Base-by-base conservation (phyloP, 2,329 filamentous ascomycete species). In the Colletotrichum lini region DNA sequence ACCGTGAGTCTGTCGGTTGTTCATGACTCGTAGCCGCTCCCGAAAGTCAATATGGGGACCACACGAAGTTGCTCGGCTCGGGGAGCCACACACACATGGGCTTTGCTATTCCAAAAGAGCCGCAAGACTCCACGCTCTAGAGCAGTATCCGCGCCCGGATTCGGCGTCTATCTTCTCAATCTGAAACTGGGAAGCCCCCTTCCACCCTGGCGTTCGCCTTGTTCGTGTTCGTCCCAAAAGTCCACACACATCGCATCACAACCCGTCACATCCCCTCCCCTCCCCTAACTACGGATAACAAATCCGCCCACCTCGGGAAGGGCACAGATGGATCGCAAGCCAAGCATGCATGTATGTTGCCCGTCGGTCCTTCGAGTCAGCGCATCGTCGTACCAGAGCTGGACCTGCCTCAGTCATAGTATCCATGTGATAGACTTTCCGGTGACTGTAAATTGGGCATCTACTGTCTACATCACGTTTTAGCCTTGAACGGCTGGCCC, bases 1-100 rank as follows among this genome's bases (percentile, higher is more conserved):
- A 72, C 69, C 53, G 53, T 69, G 65, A 72, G 53, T 54, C 65
- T 45, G 2, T 21, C 69, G 53, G 54, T 53, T 65, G 47, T 59
- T 45, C 58, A 56, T 70, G 67, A 70, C 67, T 70, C 67, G 61
- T 60, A 53, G 56, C 45, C 62, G 45, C 23, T 60, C 61, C 67
- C 53, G 62, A 59, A 47, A 60, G 61, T 30, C 61, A 30, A 12
- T 18, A 7, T n/a, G n/a, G 38, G 58, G 40, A 54, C 52, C 69
- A 15, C 57, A 21, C 62, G 47, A n/a, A 42, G 47, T 53, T 68
- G 47, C 30, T 9, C 8, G 8, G 8, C n/a, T n/a, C n/a, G n/a
- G n/a, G 30, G 30, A 35, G 8, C 30, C 35, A 38, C 35, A 9
- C 35, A 9, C 35, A 10, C 35, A 38, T 38, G 35, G 35, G 9